These are phyloP conservation scores for Taxillus chinensis DNA, from an alignment of 164 flowering plant species.

Conservation along the genomic window DNA sequence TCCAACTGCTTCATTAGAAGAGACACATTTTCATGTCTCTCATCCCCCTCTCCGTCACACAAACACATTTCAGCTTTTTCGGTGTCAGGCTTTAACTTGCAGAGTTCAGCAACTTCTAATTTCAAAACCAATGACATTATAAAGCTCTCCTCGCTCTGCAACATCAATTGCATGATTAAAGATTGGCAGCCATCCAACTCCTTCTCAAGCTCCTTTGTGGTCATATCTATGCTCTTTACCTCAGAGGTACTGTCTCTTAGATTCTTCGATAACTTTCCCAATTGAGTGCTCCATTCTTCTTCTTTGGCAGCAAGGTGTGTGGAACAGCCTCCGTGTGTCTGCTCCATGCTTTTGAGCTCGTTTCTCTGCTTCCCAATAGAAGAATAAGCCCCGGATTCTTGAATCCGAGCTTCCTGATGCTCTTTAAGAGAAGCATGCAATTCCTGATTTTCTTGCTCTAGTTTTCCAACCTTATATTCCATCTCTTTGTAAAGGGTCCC, in stretches of 20 bases:
- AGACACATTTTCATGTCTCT: slow-evolving; percentile 13
- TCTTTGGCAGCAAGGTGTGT: slow-evolving; percentile 22
- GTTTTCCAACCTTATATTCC: slow-evolving; percentile 14
- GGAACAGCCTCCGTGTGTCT: slow-evolving; percentile 17
- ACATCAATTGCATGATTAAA: slow-evolving; percentile 23
- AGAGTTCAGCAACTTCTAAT: slow-evolving; percentile 25
- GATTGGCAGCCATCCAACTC: slow-evolving; percentile 31
- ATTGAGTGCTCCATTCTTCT: slow-evolving; percentile 24
- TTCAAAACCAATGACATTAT: slow-evolving; percentile 30
- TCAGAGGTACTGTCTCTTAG: slow-evolving; percentile 14
- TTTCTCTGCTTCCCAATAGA: slow-evolving; percentile 23
- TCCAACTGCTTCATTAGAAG: slow-evolving; percentile 28
- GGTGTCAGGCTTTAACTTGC: slow-evolving; percentile 15
- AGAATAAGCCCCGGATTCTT: slow-evolving; percentile 18
- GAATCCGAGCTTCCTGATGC: slow-evolving; percentile 29
- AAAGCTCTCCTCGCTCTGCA: slow-evolving; percentile 41
- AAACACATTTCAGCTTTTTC: slow-evolving; percentile 11
- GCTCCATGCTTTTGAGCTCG: slow-evolving; percentile 29
- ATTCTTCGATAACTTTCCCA: slow-evolving; percentile 15
- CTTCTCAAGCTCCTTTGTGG: slow-evolving; percentile 12
- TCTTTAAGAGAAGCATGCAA: slow-evolving; percentile 22
- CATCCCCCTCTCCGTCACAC: slow-evolving; percentile 8
- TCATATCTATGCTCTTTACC: slow-evolving; percentile 13
- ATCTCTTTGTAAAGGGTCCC: slow-evolving; percentile 19
- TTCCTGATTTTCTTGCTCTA: slow-evolving; percentile 32